Evolutionary conservation across 805 yeast genomes (phyloP), one percentile per base, ranked within the genome.

Genomic region (Tanozyma kutaoensis): DNA sequence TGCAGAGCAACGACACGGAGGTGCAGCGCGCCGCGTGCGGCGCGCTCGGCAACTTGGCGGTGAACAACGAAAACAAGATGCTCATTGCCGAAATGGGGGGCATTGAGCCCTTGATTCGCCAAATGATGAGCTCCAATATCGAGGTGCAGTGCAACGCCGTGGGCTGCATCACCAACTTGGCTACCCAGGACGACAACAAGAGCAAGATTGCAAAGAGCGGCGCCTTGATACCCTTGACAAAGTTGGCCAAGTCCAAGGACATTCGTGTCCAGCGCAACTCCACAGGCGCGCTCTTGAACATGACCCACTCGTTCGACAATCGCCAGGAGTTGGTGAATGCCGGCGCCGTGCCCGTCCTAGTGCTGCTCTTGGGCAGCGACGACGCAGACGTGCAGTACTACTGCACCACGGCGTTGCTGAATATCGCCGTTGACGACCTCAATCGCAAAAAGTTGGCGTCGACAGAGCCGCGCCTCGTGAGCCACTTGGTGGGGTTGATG

Each of bases 101-200:
- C 2, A 68, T 91, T 31, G 95, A 86, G 37, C 97, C 97, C 4
- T 69, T 91, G 24, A 91, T 91, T 42, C 76, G 93, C 52, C 98
- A 91, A 57, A 91, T 91, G 99, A 78, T 84, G 78, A 78, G 93
- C 23, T 72, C 91, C 29, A 91, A 91, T 46, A 93, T 91, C 32
- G 99, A 91, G 53, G 97, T 91, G 22, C 98, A 91, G 57, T 91
- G 99, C 55, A 91, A 91, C 49, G 98, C 99, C 3, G 98, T 91
- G 31, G 99, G 99, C 12, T 91, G 98, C 52, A 86, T 91, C 46
- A 91, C 99, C 20, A 91, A 91, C 49, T 69, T 91, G 52, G 98
- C 98, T 6, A 91, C 98, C 5, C 95, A 82, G 55, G 99, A 91
- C 54, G 95, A 84, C 45, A 91, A 91, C 58, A 91, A 91, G 53